Evolutionary conservation across 805 yeast genomes (phyloP).

Genomic region (Candida oleophila): DNA sequence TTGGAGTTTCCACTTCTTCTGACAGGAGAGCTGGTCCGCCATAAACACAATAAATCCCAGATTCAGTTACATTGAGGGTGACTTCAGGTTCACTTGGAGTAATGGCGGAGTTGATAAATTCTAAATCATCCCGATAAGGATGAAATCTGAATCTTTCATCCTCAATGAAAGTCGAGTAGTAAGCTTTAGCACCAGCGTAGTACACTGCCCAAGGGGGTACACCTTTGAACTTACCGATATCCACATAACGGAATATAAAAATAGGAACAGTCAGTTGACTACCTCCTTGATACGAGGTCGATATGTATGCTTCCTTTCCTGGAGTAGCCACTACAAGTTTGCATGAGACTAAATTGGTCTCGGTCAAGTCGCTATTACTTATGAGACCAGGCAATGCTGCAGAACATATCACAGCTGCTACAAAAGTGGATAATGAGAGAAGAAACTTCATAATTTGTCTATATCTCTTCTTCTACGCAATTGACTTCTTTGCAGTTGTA

Average conservation of each 20-base stretch:
- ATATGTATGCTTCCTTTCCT: not conserved
- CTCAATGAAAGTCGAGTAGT: conserved; percentile 10
- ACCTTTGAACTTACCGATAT: conserved; percentile 18
- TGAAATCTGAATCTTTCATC: conserved; percentile 12
- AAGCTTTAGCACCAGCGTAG: too few species aligned
- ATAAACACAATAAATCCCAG: conserved; percentile 32
- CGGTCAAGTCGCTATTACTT: not conserved
- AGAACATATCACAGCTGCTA: not conserved
- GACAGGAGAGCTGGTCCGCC: conserved; percentile 16
- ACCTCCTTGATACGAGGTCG: not conserved
- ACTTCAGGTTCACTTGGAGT: conserved; percentile 6
- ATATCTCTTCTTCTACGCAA: too few species aligned
- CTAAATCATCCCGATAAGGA: not conserved
- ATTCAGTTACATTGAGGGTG: conserved; percentile 14
- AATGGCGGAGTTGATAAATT: not conserved
- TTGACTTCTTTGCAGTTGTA: too few species aligned
- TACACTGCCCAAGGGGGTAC: conserved; percentile 12
- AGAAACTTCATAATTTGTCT: conserved; percentile 4
- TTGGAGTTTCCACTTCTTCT: conserved; percentile 10
- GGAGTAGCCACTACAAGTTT: not conserved
- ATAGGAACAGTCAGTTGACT: not conserved
- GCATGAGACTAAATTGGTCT: not conserved
- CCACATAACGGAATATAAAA: conserved; percentile 21
- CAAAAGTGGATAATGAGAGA: not conserved
- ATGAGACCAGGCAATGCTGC: not conserved